Evolutionary conservation across 192 early-diverging fungal species (phyloP), one percentile per base, ranked within the genome.

Genomic region (Backusella mclennaniae): DNA sequence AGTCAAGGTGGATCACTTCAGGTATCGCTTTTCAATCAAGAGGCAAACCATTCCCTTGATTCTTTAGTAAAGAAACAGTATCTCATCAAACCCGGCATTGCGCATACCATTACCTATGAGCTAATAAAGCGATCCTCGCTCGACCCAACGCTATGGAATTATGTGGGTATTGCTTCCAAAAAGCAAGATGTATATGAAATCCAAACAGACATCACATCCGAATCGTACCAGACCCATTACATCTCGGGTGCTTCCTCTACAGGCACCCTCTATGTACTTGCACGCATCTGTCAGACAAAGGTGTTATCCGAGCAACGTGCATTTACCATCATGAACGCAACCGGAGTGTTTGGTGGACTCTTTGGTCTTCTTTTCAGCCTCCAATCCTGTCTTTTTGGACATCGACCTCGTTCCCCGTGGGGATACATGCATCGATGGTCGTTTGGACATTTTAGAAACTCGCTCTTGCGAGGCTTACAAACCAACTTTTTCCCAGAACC

Each of bases 391-490:
- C 41, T 81, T 2, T 81, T 81, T 56, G 80, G 80, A 56, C 66
- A 73, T 23, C 71, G 80, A 29, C 80, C 80, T 36, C 71, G 75
- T 35, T 77, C 76, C n/a, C 80, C 80, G 2, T 81, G 80, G 80
- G 80, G 80, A 21, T 59, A 77, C 31, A 53, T 81, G n/a, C 80
- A 81, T 52, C 80, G 80, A 33, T 81, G 80, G 80, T 81, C 80
- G 52, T 67, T 76, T 69, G 80, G 80, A 17, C 56, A 72, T 52
- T 69, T 77, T 67, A 69, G 67, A 67, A 67, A 56, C 19, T 81
- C 80, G 3, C 35, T 78, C 17, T 11, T 72, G 42, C 42, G 33
- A 6, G 66, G 66, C 19, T 44, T 78, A 9, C 71, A 53, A n/a
- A 52, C 14, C 2, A 71, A 67, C 19, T 78, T 78, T 39, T 56